Conservation (phyloP, 441 rosid genomes). For the Brassica hybrid region DNA sequence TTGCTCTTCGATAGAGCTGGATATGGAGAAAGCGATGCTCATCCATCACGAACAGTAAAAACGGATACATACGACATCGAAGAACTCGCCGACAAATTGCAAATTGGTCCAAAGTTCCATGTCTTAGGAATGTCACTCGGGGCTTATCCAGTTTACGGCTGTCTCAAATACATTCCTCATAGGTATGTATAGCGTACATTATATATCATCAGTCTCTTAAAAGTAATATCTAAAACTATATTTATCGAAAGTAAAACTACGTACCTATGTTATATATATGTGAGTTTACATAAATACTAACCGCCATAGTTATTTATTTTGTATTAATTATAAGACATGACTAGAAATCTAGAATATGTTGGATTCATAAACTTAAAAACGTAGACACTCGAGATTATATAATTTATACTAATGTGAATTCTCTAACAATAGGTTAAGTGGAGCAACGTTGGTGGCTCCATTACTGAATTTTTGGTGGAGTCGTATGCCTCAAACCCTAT, state of each 20-base stretch:
- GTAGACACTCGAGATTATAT: not conserved
- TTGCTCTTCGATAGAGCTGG: constrained; percentile 82
- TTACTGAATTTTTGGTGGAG: constrained; percentile 84
- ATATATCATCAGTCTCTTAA: not conserved
- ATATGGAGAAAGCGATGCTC: constrained; percentile 82
- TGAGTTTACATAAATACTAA: not conserved
- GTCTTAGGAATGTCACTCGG: constrained; percentile 92
- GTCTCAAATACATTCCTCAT: constrained; percentile 82
- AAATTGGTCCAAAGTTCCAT: constrained; percentile 75
- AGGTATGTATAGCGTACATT: constrained; percentile 63
- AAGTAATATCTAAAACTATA: not conserved
- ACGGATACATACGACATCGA: constrained; percentile 80
- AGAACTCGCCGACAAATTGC: constrained; percentile 83
- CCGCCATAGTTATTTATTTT: not conserved
- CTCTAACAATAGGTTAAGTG: constrained; percentile 48
- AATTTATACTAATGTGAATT: not conserved
- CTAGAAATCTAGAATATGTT: not conserved
- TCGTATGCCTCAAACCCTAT: constrained; percentile 59
- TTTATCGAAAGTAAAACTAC: not conserved
- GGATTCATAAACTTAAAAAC: not conserved
- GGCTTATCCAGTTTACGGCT: constrained; percentile 76
- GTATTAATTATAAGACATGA: not conserved
- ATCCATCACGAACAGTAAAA: constrained; percentile 61
- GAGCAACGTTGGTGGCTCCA: constrained; percentile 84
- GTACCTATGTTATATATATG: not conserved